Evolutionary conservation across 2,329 filamentous ascomycete species (phyloP), one percentile per base, ranked within the genome.

Genomic region (Fusarium sp.): DNA sequence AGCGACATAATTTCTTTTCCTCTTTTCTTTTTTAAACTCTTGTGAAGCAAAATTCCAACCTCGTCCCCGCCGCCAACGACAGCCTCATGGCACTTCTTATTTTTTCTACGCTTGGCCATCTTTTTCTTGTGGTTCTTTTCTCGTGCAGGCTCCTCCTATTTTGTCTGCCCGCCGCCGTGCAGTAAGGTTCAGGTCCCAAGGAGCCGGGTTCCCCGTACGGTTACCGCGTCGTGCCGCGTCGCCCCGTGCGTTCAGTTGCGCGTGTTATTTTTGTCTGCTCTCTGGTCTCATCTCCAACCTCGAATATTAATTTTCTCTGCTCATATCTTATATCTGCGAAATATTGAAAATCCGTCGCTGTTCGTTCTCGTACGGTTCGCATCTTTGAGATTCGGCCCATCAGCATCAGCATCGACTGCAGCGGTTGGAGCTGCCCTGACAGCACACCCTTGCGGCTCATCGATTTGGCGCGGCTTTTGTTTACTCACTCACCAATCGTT

Each of bases 221-320:
- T 56, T 56, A 66, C 65, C 70, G 70, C 57, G 71, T 67, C 71
- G 70, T 70, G 63, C 70, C 73, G 73, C 67, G 70, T 75, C 65
- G 34, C 23, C 50, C 52, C 35, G 32, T 59, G 20, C 60, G 56
- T 69, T 64, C 73, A 57, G 59, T 63, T 63, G 67, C 67, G 60
- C 64, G 64, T 71, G 39, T 64, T 66, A 50, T 66, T 68, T 56
- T 54, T 61, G 45, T 23, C 35, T 52, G n/a, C 32, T 34, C 48
- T 30, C 39, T 41, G 23, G 50, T 65, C 70, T 66, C 45, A 64
- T 50, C 18, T 27, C 35, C 20, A 48, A 57, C 30, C 20, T 59
- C 23, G 23, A 32, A 39, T 59, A 60, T 59, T 27, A 54, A 41
- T 20, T 18, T 23, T 50, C 61, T 66, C 35, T 30, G 63, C 56